Evolutionary conservation across 768 basidiomycete genomes (phyloP).

Genomic region (Strobilomyces dryophilus): DNA sequence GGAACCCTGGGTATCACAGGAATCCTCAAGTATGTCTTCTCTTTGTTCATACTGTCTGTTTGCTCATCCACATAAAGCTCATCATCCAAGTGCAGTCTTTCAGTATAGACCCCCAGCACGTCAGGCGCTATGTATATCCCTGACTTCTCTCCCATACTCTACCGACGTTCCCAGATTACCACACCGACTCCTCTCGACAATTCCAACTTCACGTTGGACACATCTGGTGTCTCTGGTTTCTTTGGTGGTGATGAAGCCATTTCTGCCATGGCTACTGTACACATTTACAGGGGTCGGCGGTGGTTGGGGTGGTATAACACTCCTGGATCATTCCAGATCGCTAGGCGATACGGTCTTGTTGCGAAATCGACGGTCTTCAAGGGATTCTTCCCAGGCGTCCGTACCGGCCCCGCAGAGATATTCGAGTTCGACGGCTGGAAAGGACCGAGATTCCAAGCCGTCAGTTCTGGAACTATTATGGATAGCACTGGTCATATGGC

Average conservation of each 20-base stretch:
- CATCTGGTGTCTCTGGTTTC: conserved; percentile 26
- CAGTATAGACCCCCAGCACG: not conserved
- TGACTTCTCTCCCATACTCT: not conserved
- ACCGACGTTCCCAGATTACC: conserved; percentile 1
- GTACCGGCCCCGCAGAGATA: conserved; percentile 10
- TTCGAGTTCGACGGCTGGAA: not conserved
- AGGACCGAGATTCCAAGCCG: conserved; percentile 1
- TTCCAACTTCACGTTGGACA: conserved; percentile 15
- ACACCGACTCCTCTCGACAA: not conserved
- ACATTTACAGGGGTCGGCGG: conserved; percentile 20
- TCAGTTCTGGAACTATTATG: conserved; percentile 6
- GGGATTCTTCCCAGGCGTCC: conserved; percentile 7
- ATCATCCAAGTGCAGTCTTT: not conserved
- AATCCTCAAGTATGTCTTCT: not conserved
- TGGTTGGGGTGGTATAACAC: conserved; percentile 35
- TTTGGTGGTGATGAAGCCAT: conserved; percentile 32
- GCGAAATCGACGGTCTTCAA: conserved; percentile 15
- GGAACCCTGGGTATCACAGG: not conserved
- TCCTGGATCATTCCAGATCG: conserved; percentile 29
- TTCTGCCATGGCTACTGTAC: conserved; percentile 28
- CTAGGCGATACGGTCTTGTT: conserved; percentile 22
- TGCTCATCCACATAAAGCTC: not conserved
- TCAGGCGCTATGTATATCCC: conserved; percentile 3
- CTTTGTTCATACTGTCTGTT: not conserved
- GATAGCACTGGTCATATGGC: conserved; percentile 7